These are phyloP conservation scores for Leptographium procerum DNA, from an alignment of 2,329 filamentous ascomycete genomes.

Conservation along the genomic window DNA sequence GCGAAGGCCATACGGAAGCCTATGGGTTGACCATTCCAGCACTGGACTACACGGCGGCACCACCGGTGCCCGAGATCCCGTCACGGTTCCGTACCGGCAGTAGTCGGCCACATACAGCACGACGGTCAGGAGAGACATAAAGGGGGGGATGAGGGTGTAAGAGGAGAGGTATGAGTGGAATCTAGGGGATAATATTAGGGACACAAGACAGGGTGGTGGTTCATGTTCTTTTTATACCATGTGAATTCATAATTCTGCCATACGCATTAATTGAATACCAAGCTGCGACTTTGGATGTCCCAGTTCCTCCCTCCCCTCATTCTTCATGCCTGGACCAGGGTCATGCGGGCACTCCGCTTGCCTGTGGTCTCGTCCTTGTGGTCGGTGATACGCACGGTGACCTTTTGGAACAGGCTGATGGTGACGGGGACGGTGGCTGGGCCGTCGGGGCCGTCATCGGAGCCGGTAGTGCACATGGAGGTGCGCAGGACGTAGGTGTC, in stretches of 20 bases:
- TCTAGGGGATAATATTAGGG: too few species aligned
- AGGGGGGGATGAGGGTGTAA: not conserved
- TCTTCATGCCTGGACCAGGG: slow-evolving; percentile 33
- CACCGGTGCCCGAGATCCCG: slow-evolving; percentile 10
- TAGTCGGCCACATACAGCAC: not conserved
- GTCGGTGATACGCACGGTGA: slow-evolving; percentile 79
- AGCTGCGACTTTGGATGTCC: too few species aligned
- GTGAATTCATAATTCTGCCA: not conserved
- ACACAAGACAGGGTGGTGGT: too few species aligned
- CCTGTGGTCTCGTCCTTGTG: slow-evolving; percentile 92
- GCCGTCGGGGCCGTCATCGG: not conserved
- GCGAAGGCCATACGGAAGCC: slow-evolving; percentile 63
- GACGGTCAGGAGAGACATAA: not conserved
- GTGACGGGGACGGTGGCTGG: slow-evolving; percentile 39
- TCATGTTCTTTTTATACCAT: not conserved
- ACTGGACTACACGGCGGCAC: slow-evolving; percentile 27
- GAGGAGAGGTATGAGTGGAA: too few species aligned
- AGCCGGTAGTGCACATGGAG: slow-evolving; percentile 14
- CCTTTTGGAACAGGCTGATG: slow-evolving; percentile 85
- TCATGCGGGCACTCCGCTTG: slow-evolving; percentile 81
- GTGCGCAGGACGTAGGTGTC: slow-evolving; percentile 70
- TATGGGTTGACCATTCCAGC: slow-evolving; percentile 82
- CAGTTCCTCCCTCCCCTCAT: too few species aligned
- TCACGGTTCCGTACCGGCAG: slow-evolving; percentile 5
- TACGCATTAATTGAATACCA: not conserved